Percentiles rank a stretch among this genome's conserved stretches.
These are phyloP conservation scores for Sambucus nigra DNA, from an alignment of 129 eudicot species.

Conservation along the genomic window DNA sequence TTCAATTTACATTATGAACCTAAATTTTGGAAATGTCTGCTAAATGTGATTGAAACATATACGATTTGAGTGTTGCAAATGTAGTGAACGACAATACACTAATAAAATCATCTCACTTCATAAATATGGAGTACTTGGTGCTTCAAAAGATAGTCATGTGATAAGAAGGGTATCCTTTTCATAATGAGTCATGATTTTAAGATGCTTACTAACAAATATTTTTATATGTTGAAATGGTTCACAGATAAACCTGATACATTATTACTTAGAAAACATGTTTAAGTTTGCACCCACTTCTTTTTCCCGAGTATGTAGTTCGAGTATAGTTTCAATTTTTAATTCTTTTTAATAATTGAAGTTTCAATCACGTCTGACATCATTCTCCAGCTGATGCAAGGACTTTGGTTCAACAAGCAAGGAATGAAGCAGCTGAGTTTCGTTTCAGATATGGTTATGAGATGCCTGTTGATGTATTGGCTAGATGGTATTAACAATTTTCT, in stretches of 20 bases:
- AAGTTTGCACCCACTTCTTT: neutral
- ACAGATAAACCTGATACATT: no score
- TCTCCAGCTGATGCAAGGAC: conserved; percentile 94
- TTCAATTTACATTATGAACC: no score
- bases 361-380: neutral
- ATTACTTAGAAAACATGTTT: neutral
- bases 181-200: no score
- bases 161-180: no score
- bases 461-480: conserved; percentile 88
- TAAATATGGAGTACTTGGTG: no score
- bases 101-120: no score
- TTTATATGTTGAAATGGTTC: no score
- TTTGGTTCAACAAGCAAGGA: conserved; percentile 94
- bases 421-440: conserved; percentile 96
- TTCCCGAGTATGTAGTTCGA: neutral
- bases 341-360: neutral
- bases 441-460: conserved; percentile 87
- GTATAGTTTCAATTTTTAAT: neutral
- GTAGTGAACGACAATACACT: no score
- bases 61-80: no score
- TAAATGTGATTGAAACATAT: no score
- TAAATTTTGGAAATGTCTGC: no score
- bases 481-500: conserved; percentile 45
- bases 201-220: neutral
- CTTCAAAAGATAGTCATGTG: no score